Percentiles rank a stretch among this genome's conserved stretches.
Conservation (phyloP, 2,329 filamentous ascomycete species). For the Sordariomycetes sp. region DNA sequence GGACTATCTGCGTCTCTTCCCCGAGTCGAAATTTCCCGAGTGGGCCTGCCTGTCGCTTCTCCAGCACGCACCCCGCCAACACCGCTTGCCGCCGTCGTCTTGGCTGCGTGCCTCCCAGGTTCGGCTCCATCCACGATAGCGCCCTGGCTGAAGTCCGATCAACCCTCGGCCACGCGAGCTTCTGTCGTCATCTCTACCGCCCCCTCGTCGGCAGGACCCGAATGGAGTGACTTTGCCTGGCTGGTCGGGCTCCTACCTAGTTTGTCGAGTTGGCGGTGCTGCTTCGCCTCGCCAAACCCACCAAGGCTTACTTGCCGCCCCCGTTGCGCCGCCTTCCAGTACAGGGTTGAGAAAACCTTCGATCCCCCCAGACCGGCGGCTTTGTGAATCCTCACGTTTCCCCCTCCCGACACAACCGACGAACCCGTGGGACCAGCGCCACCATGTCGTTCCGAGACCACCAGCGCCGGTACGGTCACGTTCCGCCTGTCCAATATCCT, state of each 20-base stretch:
- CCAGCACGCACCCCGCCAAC: background rate
- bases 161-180: background rate
- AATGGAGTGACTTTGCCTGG: background rate
- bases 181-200: background rate
- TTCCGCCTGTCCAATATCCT: slow-evolving; percentile 55
- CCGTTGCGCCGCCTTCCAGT: background rate
- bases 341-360: background rate
- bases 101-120: background rate
- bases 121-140: background rate
- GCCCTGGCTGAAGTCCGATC: background rate
- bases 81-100: background rate
- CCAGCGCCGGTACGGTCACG: slow-evolving; percentile 54
- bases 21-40: background rate
- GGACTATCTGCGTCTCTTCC: background rate
- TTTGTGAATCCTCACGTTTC: background rate
- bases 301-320: background rate
- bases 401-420: background rate
- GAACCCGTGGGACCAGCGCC: background rate
- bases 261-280: background rate
- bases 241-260: background rate
- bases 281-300: background rate
- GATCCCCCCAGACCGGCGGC: background rate
- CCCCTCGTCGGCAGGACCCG: background rate
- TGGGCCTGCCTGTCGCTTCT: background rate
- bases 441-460: slow-evolving; percentile 55